Percentiles rank a stretch among this genome's conserved stretches.
Evolutionary conservation across 1,284 basidiomycete genomes (phyloP).

Genomic region (Ustilago curta): DNA sequence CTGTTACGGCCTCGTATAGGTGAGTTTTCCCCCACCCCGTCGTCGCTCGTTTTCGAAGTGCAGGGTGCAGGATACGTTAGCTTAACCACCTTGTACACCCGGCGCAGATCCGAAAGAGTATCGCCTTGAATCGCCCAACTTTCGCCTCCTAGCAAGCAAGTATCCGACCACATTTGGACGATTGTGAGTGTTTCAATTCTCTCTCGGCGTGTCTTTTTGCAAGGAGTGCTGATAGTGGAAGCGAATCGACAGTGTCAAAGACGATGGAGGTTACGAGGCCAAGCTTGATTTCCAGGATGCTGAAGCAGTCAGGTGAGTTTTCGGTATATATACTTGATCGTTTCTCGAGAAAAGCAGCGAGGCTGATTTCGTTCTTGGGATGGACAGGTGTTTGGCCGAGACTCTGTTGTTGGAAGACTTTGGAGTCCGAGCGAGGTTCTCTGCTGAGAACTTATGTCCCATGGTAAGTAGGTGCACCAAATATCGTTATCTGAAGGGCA

Average conservation of each 20-base stretch:
- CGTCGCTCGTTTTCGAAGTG: no score
- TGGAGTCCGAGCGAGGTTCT: constrained; percentile 21
- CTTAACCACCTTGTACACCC: background rate
- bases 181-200: constrained; percentile 13
- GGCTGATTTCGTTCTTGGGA: background rate
- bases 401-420: constrained; percentile 42
- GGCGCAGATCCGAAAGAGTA: constrained; percentile 30
- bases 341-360: background rate
- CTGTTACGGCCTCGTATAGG: constrained; percentile 13
- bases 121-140: constrained; percentile 19
- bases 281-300: constrained; percentile 47
- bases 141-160: constrained; percentile 23
- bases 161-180: constrained; percentile 25
- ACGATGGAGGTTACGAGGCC: constrained; percentile 41
- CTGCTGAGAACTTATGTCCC: constrained; percentile 33
- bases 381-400: constrained; percentile 26
- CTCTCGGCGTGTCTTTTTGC: background rate
- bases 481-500: background rate
- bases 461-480: constrained; percentile 15
- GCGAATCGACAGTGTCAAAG: constrained; percentile 18
- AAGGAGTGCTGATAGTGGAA: background rate
- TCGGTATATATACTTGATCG: no score
- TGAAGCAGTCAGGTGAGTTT: constrained; percentile 25
- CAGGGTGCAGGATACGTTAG: background rate
- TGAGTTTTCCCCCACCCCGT: constrained; percentile 6